Evolutionary conservation across 768 basidiomycete genomes (phyloP).

Genomic region (Leccinum variicolor): DNA sequence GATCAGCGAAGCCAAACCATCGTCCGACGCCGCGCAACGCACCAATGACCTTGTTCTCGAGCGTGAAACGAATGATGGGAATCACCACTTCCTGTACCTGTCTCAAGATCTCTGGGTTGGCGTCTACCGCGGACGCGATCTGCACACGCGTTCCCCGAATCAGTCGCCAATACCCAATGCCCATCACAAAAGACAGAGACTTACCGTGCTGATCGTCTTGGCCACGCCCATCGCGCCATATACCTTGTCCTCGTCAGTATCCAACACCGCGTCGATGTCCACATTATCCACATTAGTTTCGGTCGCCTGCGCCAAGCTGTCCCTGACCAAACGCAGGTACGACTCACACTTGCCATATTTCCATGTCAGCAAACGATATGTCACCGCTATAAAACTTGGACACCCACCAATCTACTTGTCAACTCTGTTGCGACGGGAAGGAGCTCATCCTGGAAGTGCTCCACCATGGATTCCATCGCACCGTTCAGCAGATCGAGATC

Average conservation of each 20-base stretch:
- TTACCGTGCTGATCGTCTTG: slow-evolving; percentile 78
- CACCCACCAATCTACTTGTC: slow-evolving; percentile 67
- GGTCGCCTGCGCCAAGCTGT: slow-evolving; percentile 51
- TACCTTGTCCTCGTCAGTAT: slow-evolving; percentile 79
- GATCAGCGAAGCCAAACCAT: neutral
- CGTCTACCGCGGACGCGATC: slow-evolving; percentile 75
- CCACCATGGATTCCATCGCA: slow-evolving; percentile 85
- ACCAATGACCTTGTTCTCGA: slow-evolving; percentile 79
- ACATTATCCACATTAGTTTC: slow-evolving; percentile 47
- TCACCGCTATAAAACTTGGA: neutral
- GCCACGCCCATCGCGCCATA: slow-evolving; percentile 85
- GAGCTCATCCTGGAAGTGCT: slow-evolving; percentile 79
- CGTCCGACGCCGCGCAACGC: slow-evolving; percentile 15
- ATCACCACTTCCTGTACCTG: slow-evolving; percentile 82
- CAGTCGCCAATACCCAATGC: neutral
- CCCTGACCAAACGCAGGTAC: slow-evolving; percentile 74
- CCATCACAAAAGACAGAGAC: slow-evolving; percentile 20
- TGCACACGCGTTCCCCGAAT: slow-evolving; percentile 28
- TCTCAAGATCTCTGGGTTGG: slow-evolving; percentile 66
- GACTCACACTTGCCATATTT: slow-evolving; percentile 60
- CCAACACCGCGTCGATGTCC: slow-evolving; percentile 56
- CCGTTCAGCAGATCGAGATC: slow-evolving; percentile 82
- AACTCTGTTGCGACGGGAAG: slow-evolving; percentile 60
- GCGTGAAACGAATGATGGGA: slow-evolving; percentile 71
- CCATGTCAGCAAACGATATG: neutral